Conservation (phyloP, 2,329 filamentous ascomycete genomes). For the Aspergillus tamarii region DNA sequence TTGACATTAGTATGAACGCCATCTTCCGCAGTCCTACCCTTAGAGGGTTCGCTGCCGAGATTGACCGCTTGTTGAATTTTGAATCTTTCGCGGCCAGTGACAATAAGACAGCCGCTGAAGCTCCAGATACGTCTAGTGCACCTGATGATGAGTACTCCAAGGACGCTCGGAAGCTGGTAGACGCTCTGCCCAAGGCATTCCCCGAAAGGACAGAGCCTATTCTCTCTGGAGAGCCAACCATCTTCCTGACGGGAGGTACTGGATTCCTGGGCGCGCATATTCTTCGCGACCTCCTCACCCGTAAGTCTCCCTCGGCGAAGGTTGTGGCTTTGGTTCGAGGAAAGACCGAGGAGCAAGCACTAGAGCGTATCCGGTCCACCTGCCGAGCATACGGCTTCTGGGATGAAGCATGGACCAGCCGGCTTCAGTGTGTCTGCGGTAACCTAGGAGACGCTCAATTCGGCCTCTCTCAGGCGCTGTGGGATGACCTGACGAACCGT, state of each 20-base stretch:
- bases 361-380: slow-evolving; percentile 68
- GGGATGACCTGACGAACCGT: slow-evolving; percentile 65
- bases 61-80: slow-evolving; percentile 55
- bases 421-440: slow-evolving; percentile 71
- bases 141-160: slow-evolving; percentile 54
- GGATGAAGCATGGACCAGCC: slow-evolving; percentile 63
- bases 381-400: slow-evolving; percentile 80
- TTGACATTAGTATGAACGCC: slow-evolving; percentile 69
- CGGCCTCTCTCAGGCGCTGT: slow-evolving; percentile 68
- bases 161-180: slow-evolving; percentile 52
- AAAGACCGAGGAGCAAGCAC: slow-evolving; percentile 61
- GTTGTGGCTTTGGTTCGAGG: slow-evolving; percentile 78
- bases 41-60: slow-evolving; percentile 58
- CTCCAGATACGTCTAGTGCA: slow-evolving; percentile 32
- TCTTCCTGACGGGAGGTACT: slow-evolving; percentile 86
- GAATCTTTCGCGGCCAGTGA: slow-evolving; percentile 49
- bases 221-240: slow-evolving; percentile 52
- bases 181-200: slow-evolving; percentile 53
- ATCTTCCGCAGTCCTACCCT: slow-evolving; percentile 72
- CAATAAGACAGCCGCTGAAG: slow-evolving; percentile 46
- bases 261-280: slow-evolving; percentile 87
- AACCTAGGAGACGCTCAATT: slow-evolving; percentile 74
- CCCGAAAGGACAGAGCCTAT: slow-evolving; percentile 38
- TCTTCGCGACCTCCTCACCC: slow-evolving; percentile 71
- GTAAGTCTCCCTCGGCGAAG: slow-evolving; percentile 58